These are phyloP conservation scores for Sambucus nigra DNA, from an alignment of 129 eudicot species.

Conservation along the genomic window DNA sequence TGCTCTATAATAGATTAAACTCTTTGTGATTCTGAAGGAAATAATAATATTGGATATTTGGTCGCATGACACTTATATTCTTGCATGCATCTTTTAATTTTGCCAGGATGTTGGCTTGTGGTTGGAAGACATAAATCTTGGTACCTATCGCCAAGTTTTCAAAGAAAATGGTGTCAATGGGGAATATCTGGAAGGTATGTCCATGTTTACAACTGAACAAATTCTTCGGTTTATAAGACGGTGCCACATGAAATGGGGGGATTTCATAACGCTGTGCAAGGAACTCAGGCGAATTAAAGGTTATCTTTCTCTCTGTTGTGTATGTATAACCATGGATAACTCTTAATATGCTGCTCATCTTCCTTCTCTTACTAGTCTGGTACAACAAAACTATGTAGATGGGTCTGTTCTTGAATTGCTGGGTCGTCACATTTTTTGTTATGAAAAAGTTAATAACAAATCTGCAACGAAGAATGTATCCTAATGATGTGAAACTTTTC, in stretches of 20 bases:
- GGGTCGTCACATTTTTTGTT: too few relatives aligned
- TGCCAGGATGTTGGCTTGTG: slow-evolving; percentile 93
- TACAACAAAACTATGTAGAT: too few relatives aligned
- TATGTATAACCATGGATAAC: too few relatives aligned
- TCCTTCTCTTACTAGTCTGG: neutral
- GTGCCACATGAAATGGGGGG: slow-evolving; percentile 99
- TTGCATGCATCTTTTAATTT: slow-evolving; percentile 7
- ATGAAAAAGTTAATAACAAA: too few relatives aligned
- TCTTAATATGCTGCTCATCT: too few relatives aligned
- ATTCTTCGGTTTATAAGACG: slow-evolving; percentile 93
- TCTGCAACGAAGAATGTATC: too few relatives aligned
- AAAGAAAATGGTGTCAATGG: slow-evolving; percentile 96
- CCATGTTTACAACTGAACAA: slow-evolving; percentile 97
- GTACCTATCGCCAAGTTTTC: slow-evolving; percentile 73
- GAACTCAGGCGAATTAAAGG: slow-evolving; percentile 98
- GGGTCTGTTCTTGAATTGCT: too few relatives aligned
- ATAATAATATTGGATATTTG: neutral
- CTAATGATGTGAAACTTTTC: too few relatives aligned
- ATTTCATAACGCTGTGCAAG: slow-evolving; percentile 95
- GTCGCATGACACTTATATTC: neutral
- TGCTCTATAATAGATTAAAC: neutral
- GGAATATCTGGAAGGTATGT: slow-evolving; percentile 98
- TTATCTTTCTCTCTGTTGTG: slow-evolving; percentile 23
- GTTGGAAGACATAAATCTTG: slow-evolving; percentile 93
- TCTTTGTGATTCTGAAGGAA: neutral